Conservation (phyloP, 176 grass and related monocot species). For the Oropetium thomaeum region DNA sequence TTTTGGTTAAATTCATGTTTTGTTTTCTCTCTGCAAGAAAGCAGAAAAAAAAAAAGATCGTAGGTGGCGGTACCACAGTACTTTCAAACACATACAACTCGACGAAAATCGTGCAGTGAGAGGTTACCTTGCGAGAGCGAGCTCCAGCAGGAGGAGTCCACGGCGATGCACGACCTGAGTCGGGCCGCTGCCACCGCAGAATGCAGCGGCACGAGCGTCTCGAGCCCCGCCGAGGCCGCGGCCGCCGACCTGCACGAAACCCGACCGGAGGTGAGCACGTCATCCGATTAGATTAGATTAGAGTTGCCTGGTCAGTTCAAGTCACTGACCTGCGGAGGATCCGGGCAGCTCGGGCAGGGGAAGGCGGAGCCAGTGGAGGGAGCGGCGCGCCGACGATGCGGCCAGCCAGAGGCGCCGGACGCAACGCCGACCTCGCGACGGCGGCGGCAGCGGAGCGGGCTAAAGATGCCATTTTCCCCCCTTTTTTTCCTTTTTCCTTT, state of each 20-base stretch:
- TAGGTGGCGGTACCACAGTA: not conserved
- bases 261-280: not conserved
- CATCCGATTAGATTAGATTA: too few relatives aligned
- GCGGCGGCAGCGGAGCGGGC: constrained; percentile 24
- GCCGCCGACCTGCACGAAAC: constrained; percentile 30
- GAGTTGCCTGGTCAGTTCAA: not conserved
- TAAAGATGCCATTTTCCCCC: constrained; percentile 28
- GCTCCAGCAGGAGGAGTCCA: constrained; percentile 53
- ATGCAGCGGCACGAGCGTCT: constrained; percentile 56
- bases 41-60: not conserved
- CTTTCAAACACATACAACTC: not conserved
- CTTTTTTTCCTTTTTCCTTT: too few relatives aligned
- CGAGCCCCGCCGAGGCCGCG: constrained; percentile 25
- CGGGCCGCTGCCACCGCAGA: constrained; percentile 44
- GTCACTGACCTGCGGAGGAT: constrained; percentile 31
- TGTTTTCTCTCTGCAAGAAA: too few relatives aligned
- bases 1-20: too few relatives aligned
- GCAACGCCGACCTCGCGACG: constrained; percentile 21
- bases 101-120: not conserved
- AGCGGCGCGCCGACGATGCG: constrained; percentile 4
- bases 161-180: constrained; percentile 55
- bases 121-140: constrained; percentile 54
- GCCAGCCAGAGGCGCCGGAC: not conserved
- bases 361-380: not conserved
- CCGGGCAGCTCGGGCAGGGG: constrained; percentile 2